phyloP scores from a whole-genome alignment of 208 protist species.

The Trypanosoma lewisi region DNA sequence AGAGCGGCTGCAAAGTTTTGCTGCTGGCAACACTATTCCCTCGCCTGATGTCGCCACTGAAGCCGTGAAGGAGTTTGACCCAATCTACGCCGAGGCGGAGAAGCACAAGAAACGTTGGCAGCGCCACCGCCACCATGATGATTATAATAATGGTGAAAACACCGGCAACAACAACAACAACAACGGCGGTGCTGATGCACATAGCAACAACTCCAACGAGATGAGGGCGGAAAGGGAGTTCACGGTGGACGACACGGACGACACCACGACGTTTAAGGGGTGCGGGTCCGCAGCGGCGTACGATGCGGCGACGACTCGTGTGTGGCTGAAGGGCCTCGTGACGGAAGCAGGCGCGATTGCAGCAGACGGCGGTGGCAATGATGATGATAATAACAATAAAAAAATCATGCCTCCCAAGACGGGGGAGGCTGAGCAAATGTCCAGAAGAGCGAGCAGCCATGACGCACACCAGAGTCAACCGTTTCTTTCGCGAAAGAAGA shows the following conservation, averaged over 20 bases:
- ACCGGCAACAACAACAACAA: too few species aligned
- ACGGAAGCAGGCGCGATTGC: constrained; percentile 10
- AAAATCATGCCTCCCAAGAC: too few species aligned
- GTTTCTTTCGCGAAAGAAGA: constrained; percentile 12
- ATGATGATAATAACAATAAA: constrained; percentile 15
- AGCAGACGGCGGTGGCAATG: constrained; percentile 21
- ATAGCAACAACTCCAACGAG: not conserved
- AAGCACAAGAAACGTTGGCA: constrained; percentile 39
- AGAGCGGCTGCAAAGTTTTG: not conserved
- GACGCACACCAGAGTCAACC: not conserved
- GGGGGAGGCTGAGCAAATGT: not conserved
- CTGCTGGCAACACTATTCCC: not conserved
- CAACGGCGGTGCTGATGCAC: constrained; percentile 9
- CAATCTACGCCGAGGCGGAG: constrained; percentile 56
- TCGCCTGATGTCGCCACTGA: not conserved
- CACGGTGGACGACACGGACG: not conserved
- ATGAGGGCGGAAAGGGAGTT: not conserved
- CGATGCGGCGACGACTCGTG: constrained; percentile 17
- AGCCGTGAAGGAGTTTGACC: constrained; percentile 47
- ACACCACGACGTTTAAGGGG: not conserved
- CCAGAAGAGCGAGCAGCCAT: not conserved
- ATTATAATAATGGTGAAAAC: too few species aligned
- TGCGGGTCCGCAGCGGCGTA: not conserved
- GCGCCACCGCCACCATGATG: constrained; percentile 22
- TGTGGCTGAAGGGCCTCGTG: constrained; percentile 12